Conservation (phyloP, 306 rosid genomes). For the Ormosia semicastrata region DNA sequence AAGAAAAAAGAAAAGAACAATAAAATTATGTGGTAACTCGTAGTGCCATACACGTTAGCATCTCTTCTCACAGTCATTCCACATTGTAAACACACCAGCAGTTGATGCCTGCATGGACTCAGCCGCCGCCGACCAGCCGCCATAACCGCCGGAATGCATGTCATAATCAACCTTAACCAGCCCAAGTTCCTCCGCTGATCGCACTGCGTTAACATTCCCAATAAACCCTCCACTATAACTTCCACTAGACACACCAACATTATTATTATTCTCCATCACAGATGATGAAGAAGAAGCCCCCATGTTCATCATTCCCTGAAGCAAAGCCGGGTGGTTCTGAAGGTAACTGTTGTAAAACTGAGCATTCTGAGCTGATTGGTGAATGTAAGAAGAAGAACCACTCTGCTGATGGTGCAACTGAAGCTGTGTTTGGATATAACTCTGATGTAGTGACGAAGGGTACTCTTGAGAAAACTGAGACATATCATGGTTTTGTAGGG, state of each 20-base stretch:
- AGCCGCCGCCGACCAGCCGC: slow-evolving; percentile 57
- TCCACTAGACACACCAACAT: slow-evolving; percentile 34
- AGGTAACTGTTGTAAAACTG: slow-evolving; percentile 54
- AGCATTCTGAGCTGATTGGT: slow-evolving; percentile 24
- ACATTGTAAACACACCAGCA: slow-evolving; percentile 67
- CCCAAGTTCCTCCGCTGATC: slow-evolving; percentile 53
- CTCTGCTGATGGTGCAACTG: slow-evolving; percentile 73
- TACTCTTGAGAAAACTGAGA: slow-evolving; percentile 48
- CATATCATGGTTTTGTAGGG: slow-evolving; percentile 70
- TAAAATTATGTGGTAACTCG: slow-evolving; percentile 14
- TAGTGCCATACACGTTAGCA: slow-evolving; percentile 10
- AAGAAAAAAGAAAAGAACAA: neutral
- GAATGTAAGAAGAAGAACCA: slow-evolving; percentile 22
- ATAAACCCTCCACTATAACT: slow-evolving; percentile 35
- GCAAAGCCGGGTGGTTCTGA: slow-evolving; percentile 74
- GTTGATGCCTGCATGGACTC: slow-evolving; percentile 58
- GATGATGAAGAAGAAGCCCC: slow-evolving; percentile 40
- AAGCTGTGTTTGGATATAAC: slow-evolving; percentile 80
- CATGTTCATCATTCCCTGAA: slow-evolving; percentile 76
- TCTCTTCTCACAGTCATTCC: slow-evolving; percentile 55
- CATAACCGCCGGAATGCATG: slow-evolving; percentile 62
- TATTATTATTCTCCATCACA: slow-evolving; percentile 46
- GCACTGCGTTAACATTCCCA: slow-evolving; percentile 36
- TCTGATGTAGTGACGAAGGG: slow-evolving; percentile 53
- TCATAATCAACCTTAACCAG: slow-evolving; percentile 85